Conservation (phyloP, 345 rosid genomes). For the Gossypium herbaceum region DNA sequence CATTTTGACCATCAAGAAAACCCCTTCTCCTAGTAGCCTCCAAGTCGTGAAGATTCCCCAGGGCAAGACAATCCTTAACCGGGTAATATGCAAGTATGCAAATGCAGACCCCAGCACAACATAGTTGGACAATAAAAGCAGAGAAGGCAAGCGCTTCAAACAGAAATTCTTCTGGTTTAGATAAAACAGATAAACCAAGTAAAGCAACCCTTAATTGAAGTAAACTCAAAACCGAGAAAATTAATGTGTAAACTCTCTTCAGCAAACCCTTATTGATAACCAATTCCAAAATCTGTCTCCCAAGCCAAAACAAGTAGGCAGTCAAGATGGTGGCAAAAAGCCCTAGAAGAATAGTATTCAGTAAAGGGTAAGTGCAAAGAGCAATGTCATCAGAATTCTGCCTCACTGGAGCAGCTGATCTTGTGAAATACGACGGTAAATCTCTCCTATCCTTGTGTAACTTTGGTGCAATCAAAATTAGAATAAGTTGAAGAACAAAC, state of each 20-base stretch:
- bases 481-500: slow-evolving; percentile 73
- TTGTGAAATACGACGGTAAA: slow-evolving; percentile 70
- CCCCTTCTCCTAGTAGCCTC: slow-evolving; percentile 54
- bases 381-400: slow-evolving; percentile 36
- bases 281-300: slow-evolving; percentile 73
- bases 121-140: slow-evolving; percentile 71
- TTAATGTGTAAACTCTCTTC: slow-evolving; percentile 78
- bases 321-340: slow-evolving; percentile 64
- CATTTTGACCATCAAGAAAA: slow-evolving; percentile 40
- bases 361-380: slow-evolving; percentile 83
- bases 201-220: slow-evolving; percentile 79
- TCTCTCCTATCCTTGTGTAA: slow-evolving; percentile 47
- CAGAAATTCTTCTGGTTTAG: slow-evolving; percentile 56
- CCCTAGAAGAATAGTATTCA: slow-evolving; percentile 83
- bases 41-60: slow-evolving; percentile 55
- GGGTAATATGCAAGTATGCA: slow-evolving; percentile 86
- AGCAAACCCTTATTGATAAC: slow-evolving; percentile 91
- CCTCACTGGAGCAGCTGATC: slow-evolving; percentile 26
- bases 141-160: slow-evolving; percentile 79
- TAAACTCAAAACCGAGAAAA: slow-evolving; percentile 79
- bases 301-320: slow-evolving; percentile 82
- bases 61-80: slow-evolving; percentile 85
- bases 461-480: slow-evolving; percentile 62
- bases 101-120: slow-evolving; percentile 71
- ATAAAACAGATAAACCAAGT: slow-evolving; percentile 75